Conservation (phyloP, 345 rosid species). For the Brassica carinata region DNA sequence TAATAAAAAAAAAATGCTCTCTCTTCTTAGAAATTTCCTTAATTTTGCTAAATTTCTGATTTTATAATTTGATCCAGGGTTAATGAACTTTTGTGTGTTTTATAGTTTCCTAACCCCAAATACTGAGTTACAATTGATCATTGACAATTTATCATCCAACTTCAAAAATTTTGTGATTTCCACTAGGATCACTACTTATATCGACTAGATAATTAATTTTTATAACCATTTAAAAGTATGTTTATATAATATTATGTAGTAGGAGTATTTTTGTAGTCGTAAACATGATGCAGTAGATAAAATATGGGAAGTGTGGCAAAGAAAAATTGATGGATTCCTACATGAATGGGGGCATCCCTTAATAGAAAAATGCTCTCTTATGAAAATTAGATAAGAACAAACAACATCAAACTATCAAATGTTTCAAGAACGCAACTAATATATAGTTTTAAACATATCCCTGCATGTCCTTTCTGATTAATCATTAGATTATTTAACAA, state of each 20-base stretch:
- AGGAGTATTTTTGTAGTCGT: neutral
- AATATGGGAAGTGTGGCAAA: neutral
- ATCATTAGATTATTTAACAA: neutral
- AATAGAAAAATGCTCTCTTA: neutral
- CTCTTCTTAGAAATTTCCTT: too few species aligned
- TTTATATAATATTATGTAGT: neutral
- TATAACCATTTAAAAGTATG: neutral
- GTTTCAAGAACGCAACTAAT: slow-evolving; percentile 16
- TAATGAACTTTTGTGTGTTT: neutral
- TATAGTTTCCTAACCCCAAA: neutral
- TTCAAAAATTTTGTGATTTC: neutral
- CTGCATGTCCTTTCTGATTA: neutral
- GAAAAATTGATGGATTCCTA: neutral
- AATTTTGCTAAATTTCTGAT: too few species aligned
- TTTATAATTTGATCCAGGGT: too few species aligned
- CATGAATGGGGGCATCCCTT: neutral
- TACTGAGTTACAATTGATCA: neutral
- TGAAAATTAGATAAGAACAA: neutral
- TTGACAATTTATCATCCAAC: neutral
- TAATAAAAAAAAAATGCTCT: too few species aligned
- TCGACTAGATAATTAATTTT: neutral
- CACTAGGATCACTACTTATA: neutral
- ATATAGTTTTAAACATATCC: neutral
- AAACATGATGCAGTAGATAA: slow-evolving; percentile 6
- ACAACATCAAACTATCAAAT: neutral